Conservation (phyloP, 345 rosid species). For the Psidium guajava region DNA sequence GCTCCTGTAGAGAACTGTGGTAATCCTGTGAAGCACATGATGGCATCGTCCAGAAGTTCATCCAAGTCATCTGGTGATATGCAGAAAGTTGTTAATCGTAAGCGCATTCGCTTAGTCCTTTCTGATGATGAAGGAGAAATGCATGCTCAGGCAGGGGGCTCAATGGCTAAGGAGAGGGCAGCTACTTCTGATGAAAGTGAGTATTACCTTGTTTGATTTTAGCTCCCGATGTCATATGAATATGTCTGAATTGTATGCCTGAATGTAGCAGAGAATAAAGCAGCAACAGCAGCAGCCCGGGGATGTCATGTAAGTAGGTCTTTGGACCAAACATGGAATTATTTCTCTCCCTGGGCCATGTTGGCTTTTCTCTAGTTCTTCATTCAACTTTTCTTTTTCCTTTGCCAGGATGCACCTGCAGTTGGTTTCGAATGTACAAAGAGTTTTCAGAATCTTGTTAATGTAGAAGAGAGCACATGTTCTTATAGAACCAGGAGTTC, state of each 20-base stretch:
- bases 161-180: conserved; percentile 24
- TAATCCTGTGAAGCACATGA: conserved; percentile 13
- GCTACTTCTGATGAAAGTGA: conserved; percentile 47
- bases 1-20: conserved; percentile 11
- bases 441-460: conserved; percentile 27
- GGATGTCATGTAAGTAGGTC: neutral
- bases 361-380: neutral
- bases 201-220: conserved; percentile 8
- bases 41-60: conserved; percentile 18
- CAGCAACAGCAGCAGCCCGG: neutral
- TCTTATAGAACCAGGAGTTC: conserved; percentile 38
- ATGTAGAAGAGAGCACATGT: conserved; percentile 61
- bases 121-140: conserved; percentile 84
- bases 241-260: neutral
- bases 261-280: neutral
- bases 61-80: conserved; percentile 29
- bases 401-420: conserved; percentile 22
- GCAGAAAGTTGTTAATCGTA: conserved; percentile 46
- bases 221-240: neutral
- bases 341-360: neutral
- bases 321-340: neutral
- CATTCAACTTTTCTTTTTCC: neutral
- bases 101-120: conserved; percentile 57
- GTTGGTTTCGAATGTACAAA: conserved; percentile 17
- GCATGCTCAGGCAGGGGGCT: conserved; percentile 21